Evolutionary conservation across 768 basidiomycete species (phyloP).

Genomic region (Suillus lakei): DNA sequence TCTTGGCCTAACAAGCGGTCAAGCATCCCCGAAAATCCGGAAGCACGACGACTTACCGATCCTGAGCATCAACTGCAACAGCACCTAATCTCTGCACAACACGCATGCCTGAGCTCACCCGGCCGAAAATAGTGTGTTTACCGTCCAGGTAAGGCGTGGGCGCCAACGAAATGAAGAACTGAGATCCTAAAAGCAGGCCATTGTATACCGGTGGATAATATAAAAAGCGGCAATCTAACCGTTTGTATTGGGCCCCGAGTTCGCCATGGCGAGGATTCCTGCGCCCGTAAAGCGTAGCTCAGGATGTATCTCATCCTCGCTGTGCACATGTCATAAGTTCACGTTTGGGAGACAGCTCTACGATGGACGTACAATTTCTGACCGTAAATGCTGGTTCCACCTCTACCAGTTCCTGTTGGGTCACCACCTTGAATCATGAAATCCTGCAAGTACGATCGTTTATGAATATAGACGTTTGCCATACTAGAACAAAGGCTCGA

Average conservation of each 20-base stretch:
- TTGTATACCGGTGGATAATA: not conserved
- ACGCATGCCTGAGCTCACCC: conserved; percentile 89
- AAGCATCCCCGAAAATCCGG: not conserved
- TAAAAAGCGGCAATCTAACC: conserved; percentile 47
- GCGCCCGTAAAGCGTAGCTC: conserved; percentile 95
- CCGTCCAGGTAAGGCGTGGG: conserved; percentile 86
- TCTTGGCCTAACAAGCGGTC: conserved; percentile 42
- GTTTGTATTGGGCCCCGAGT: conserved; percentile 93
- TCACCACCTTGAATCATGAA: conserved; percentile 98
- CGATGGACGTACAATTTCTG: conserved; percentile 74
- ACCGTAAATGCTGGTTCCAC: conserved; percentile 88
- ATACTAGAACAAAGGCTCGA: conserved; percentile 8
- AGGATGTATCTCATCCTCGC: conserved; percentile 89
- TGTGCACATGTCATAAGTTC: conserved; percentile 30
- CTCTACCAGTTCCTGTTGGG: conserved; percentile 94
- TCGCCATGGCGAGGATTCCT: conserved; percentile 96
- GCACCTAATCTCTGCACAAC: conserved; percentile 92
- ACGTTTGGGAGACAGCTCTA: not conserved
- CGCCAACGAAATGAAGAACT: conserved; percentile 89
- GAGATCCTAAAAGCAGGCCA: conserved; percentile 68
- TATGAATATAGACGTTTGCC: not conserved
- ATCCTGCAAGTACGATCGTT: conserved; percentile 53
- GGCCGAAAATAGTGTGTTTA: conserved; percentile 90
- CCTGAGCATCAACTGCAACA: conserved; percentile 87
- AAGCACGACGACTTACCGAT: conserved; percentile 59